These are phyloP conservation scores for Auricularia sp. DNA, from an alignment of 768 basidiomycete species.

Conservation along the genomic window DNA sequence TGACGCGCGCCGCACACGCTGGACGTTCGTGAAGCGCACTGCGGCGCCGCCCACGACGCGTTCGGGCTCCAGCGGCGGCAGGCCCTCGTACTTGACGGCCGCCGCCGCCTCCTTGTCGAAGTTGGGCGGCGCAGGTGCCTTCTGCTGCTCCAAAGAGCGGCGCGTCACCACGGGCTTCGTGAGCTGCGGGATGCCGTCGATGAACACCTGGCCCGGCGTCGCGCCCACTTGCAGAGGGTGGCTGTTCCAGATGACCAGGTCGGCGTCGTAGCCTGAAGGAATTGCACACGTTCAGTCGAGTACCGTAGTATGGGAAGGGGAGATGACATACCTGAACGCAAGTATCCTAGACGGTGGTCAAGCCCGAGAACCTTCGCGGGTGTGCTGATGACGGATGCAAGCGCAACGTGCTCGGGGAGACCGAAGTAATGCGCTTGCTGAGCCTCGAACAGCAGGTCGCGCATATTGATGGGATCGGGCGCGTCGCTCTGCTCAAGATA, in stretches of 20 bases:
- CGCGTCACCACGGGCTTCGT: constrained; percentile 9
- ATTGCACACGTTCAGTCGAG: too few relatives aligned
- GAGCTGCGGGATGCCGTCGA: constrained; percentile 35
- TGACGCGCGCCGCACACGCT: constrained; percentile 27
- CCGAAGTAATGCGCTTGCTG: constrained; percentile 30
- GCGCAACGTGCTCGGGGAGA: constrained; percentile 22
- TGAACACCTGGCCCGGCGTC: constrained; percentile 34
- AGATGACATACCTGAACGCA: not conserved
- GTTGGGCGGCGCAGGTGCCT: constrained; percentile 50
- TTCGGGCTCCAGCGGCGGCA: constrained; percentile 55
- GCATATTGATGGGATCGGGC: constrained; percentile 16
- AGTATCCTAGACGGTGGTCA: constrained; percentile 31
- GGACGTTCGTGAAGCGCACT: constrained; percentile 58
- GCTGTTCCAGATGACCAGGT: constrained; percentile 24
- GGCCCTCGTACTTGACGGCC: constrained; percentile 56
- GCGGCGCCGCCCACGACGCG: constrained; percentile 17
- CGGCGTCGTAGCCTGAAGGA: not conserved
- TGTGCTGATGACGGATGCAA: constrained; percentile 27
- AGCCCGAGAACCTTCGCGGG: constrained; percentile 31
- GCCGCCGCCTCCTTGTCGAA: constrained; percentile 59
- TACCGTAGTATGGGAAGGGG: too few relatives aligned
- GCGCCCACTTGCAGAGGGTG: constrained; percentile 34
- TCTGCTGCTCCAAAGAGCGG: constrained; percentile 26
- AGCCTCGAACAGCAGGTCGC: constrained; percentile 31
- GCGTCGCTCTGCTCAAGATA: not conserved